Evolutionary conservation across 1,284 basidiomycete genomes (phyloP), one percentile per base, ranked within the genome.

Genomic region (Ustilago bromivora): DNA sequence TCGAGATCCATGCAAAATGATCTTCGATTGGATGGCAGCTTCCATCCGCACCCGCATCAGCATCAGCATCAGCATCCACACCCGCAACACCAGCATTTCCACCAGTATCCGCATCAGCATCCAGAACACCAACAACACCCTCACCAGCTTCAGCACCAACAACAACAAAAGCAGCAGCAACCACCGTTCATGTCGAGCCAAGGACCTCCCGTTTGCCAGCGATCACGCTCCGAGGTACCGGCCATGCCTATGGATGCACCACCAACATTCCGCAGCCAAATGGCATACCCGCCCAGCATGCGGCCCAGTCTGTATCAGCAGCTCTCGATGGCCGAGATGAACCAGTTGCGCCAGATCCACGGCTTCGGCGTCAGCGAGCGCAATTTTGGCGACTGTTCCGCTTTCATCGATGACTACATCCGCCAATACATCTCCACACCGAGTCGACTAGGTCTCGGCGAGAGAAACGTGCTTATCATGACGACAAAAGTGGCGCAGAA

Each of bases 401-500:
- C 75, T 40, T 81, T 81, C 64, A 80, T 81, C 54, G 62, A 76
- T 15, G 79, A 79, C 46, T 80, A 76, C 43, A 73, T 85, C 19
- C 64, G 69, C 11, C 71, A 85, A 32, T 98, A 96, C 86, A 90
- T 95, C 57, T 90, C 91, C 34, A 91, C 94, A 12, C 89, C 91
- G 31, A 97, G 97, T 86, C 91, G 95, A 31, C 90, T 98, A 57
- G 92, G 92, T 1, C 92, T 94, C 80, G 96, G 96, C 55, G 96
- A 98, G 87, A 91, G 95, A 59, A 95, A 94, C 12, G 91, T 98
- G 71, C 92, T 97, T 67, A 93, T 98, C 83, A 95, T 97, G 93
- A 96, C 94, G 31, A 94, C 93, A 85, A 95, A 93, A 84, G 95
- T 98, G 46, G 96, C 94, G 3, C 96, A 98, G 88, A 97, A 98